Conservation (phyloP, 495 filamentous ascomycete genomes). For the Aspergillus biplanus region DNA sequence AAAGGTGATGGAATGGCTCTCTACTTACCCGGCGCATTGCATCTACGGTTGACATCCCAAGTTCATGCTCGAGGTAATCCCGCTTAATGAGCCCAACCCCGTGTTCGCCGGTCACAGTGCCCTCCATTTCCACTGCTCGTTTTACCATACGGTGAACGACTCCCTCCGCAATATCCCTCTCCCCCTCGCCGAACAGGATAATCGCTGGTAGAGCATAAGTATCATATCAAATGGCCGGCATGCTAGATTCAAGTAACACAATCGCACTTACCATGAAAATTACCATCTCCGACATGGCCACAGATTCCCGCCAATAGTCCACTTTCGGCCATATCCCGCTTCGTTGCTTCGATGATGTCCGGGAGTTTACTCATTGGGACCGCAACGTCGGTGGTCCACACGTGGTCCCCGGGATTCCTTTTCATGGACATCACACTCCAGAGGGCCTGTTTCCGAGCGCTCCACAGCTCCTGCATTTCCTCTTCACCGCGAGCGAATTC, state of each 20-base stretch:
- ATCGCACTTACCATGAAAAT: conserved; percentile 59
- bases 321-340: conserved; percentile 58
- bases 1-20: not conserved
- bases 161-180: conserved; percentile 51
- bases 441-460: conserved; percentile 61
- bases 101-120: conserved; percentile 67
- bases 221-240: not conserved
- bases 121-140: conserved; percentile 65
- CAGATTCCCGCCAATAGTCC: conserved; percentile 63
- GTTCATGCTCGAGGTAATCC: conserved; percentile 54
- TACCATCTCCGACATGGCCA: conserved; percentile 72
- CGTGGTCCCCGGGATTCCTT: conserved; percentile 56
- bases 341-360: conserved; percentile 66
- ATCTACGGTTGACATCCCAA: conserved; percentile 47
- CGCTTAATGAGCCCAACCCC: conserved; percentile 65
- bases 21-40: conserved; percentile 63
- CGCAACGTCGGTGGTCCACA: conserved; percentile 70
- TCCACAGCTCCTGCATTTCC: conserved; percentile 64
- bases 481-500: conserved; percentile 61
- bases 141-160: conserved; percentile 65
- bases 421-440: conserved; percentile 65
- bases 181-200: conserved; percentile 47
- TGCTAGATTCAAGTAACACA: not conserved
- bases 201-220: conserved; percentile 15
- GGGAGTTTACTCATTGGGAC: conserved; percentile 65